Evolutionary conservation across 805 yeast genomes (phyloP), one percentile per base, ranked within the genome.

Genomic region (Zygoascus bituminiphila): DNA sequence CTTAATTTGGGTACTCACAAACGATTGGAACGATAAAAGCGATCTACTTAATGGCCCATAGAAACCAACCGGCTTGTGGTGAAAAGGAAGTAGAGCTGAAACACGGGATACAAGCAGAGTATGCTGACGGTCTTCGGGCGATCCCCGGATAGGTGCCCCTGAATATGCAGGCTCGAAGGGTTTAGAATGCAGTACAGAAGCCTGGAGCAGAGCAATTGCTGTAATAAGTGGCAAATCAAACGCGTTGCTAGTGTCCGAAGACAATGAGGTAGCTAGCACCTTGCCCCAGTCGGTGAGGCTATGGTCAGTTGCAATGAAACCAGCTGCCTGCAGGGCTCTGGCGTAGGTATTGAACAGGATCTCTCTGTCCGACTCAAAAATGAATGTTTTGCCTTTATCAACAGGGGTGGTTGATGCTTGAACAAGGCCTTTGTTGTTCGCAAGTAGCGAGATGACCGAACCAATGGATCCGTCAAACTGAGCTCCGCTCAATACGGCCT

Each of bases 41-140:
- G 77, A 74, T 54, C 82, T 76, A 15, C 87, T 84, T 29, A 87
- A 70, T 12, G 88, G 88, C 1, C 89, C 89, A 41, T 75, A 74
- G 65, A 78, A 81, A 44, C 75, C 77, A 36, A 70, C 70, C 23
- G 78, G 78, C 58, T 67, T 70, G 41, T 81, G 81, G 4, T 73
- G 69, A 2, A 73, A 58, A 17, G 72, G 65, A 35, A 78, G 65
- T 4, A 79, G 62, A 2, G 75, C 63, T 14, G 77, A 66, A 9
- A 80, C 62, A 53, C 83, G 74, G 6, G 79, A 63, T 19, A 79
- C 63, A 41, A 79, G 57, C 21, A 67, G 59, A 14, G 73, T 67
- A 9, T 69, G 62, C 24, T 62, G 51, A 8, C 65, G 61, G 24
- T 68, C 68, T 4, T 51, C 52, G 14, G 41, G 51, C 22, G 59